These are phyloP conservation scores for Phytophthora tubulina DNA, from an alignment of 352 stramenopile species.

Conservation along the genomic window DNA sequence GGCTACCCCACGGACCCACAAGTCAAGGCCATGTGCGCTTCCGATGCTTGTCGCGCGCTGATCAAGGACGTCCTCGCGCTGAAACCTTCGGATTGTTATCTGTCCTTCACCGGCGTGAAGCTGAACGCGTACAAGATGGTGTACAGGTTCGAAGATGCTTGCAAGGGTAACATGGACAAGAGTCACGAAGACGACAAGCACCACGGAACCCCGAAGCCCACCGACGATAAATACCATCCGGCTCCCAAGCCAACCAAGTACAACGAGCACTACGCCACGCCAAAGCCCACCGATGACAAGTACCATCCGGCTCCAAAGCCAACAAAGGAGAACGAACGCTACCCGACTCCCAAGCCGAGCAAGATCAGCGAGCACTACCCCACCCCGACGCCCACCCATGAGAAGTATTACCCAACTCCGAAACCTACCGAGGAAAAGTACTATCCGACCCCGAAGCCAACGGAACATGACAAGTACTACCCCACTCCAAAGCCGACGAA, in stretches of 20 bases:
- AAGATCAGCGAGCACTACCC: slow-evolving; percentile 13
- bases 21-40: slow-evolving; percentile 39
- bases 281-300: slow-evolving; percentile 8
- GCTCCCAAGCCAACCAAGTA: slow-evolving; percentile 29
- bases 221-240: slow-evolving; percentile 7
- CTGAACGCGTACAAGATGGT: slow-evolving; percentile 35
- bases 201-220: neutral
- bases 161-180: neutral
- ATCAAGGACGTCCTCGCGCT: slow-evolving; percentile 34
- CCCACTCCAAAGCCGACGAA: neutral
- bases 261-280: slow-evolving; percentile 3
- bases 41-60: slow-evolving; percentile 29
- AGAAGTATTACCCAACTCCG: slow-evolving; percentile 5
- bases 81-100: slow-evolving; percentile 34
- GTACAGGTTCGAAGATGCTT: slow-evolving; percentile 15
- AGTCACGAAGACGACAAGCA: slow-evolving; percentile 15
- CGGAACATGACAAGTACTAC: neutral
- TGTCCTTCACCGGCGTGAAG: slow-evolving; percentile 31
- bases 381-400: slow-evolving; percentile 24
- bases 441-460: neutral
- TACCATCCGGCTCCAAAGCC: slow-evolving; percentile 4
- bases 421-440: slow-evolving; percentile 18
- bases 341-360: neutral
- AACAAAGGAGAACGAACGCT: neutral
- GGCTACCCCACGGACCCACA: slow-evolving; percentile 35